A percentile compares a stretch with the other conserved stretches of the same genome.
Evolutionary conservation across 495 filamentous ascomycete species (phyloP).

Genomic region (Penicillium riverlandense): DNA sequence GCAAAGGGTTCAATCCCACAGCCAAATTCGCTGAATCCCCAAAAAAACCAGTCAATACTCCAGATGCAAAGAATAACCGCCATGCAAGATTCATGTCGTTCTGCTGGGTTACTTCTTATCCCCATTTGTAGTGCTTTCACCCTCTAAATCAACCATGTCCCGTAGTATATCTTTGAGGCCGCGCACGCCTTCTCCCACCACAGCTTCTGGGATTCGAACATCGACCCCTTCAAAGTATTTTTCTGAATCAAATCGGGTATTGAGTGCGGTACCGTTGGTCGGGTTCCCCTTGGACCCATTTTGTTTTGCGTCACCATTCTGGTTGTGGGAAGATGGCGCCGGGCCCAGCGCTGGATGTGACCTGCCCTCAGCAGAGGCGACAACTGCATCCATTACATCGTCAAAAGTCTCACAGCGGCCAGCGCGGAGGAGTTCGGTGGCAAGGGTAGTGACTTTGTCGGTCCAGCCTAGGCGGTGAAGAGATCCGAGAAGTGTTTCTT

Average conservation of each 20-base stretch:
- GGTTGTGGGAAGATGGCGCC: slow-evolving; percentile 1
- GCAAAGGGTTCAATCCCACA: too few relatives aligned
- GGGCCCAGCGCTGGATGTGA: slow-evolving; percentile 22
- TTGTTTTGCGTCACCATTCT: slow-evolving; percentile 9
- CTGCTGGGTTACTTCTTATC: slow-evolving; percentile 15
- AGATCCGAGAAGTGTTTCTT: slow-evolving; percentile 33
- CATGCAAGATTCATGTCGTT: slow-evolving; percentile 10
- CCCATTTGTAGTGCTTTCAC: slow-evolving; percentile 27
- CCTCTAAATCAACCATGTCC: slow-evolving; percentile 42
- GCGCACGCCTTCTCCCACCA: slow-evolving; percentile 39
- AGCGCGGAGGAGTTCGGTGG: slow-evolving; percentile 38
- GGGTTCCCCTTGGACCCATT: background rate
- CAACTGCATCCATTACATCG: slow-evolving; percentile 37
- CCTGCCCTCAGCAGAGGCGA: slow-evolving; percentile 35
- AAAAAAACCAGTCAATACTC: slow-evolving; percentile 10
- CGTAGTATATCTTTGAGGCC: slow-evolving; percentile 42
- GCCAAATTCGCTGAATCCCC: slow-evolving; percentile 7
- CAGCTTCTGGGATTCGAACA: slow-evolving; percentile 32
- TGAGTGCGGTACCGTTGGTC: slow-evolving; percentile 9
- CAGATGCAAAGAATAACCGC: slow-evolving; percentile 5
- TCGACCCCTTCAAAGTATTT: slow-evolving; percentile 32
- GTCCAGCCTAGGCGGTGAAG: slow-evolving; percentile 38
- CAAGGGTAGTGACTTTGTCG: slow-evolving; percentile 30
- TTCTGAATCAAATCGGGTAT: slow-evolving; percentile 9
- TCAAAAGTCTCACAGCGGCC: slow-evolving; percentile 42